A percentile compares a stretch with the other conserved stretches of the same genome.
phyloP scores from a whole-genome alignment of 106 monocot genomes.

The Dendrobium chrysotoxum region DNA sequence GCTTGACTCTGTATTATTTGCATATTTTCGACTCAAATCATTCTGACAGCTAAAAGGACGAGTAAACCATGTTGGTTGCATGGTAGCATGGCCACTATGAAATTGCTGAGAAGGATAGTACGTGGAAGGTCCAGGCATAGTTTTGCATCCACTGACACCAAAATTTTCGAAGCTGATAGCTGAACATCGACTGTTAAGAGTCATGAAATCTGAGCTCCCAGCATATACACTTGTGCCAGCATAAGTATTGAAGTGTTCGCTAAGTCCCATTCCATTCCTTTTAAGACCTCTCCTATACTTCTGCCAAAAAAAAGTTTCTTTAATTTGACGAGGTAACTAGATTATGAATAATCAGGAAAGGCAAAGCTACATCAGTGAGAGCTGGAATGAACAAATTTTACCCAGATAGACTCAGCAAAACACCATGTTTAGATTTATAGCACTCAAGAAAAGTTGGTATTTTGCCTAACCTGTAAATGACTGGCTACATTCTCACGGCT shows the following conservation, averaged over 20 bases:
- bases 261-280: conserved; percentile 4
- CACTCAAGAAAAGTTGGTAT: not conserved
- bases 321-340: not conserved
- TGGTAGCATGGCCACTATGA: not conserved
- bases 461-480: conserved; percentile 25
- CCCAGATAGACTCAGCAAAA: too few species aligned
- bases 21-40: not conserved
- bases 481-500: conserved; percentile 31
- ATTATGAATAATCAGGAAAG: not conserved
- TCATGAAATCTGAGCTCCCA: not conserved
- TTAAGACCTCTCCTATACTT: conserved; percentile 24
- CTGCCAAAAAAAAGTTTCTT: conserved; percentile 6
- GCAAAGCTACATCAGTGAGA: not conserved
- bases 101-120: not conserved
- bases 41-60: not conserved
- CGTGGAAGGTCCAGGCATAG: not conserved
- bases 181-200: not conserved
- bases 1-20: not conserved
- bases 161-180: not conserved
- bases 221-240: conserved; percentile 1
- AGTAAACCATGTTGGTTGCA: not conserved
- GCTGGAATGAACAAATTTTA: not conserved
- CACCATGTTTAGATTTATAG: not conserved
- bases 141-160: not conserved
- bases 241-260: not conserved